Conservation (phyloP, 1,139 yeast genomes). For the Debaryomycetaceae sp. region DNA sequence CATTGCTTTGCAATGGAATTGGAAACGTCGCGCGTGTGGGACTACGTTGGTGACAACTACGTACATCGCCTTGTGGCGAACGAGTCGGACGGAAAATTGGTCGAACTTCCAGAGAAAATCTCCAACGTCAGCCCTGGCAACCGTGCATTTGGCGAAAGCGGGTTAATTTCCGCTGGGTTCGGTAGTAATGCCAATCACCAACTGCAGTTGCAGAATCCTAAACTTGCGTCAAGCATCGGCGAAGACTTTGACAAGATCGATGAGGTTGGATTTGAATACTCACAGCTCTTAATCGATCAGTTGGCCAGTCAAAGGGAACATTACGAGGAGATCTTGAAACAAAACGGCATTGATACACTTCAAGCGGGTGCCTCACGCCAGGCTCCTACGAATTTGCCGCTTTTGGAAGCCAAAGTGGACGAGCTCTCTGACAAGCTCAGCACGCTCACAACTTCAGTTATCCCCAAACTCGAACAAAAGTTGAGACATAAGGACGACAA, state of each 20-base stretch:
- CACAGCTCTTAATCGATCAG: constrained; percentile 73
- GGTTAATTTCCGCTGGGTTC: constrained; percentile 12
- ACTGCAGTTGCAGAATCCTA: constrained; percentile 6
- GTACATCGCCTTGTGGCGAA: constrained; percentile 85
- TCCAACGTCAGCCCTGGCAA: constrained; percentile 10
- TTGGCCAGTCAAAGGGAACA: constrained; percentile 86
- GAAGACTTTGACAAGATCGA: constrained; percentile 33
- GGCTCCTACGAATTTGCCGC: constrained; percentile 17
- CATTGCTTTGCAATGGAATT: constrained; percentile 94
- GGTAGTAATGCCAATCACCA: constrained; percentile 5
- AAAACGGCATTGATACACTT: constrained; percentile 11
- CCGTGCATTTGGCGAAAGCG: too few relatives aligned
- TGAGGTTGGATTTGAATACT: constrained; percentile 70
- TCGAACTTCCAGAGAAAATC: constrained; percentile 53
- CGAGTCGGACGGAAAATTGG: constrained; percentile 80
- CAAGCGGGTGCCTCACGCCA: too few relatives aligned
- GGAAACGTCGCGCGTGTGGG: constrained; percentile 87
- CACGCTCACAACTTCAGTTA: constrained; percentile 20
- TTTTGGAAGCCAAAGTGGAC: constrained; percentile 30
- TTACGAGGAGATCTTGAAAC: constrained; percentile 55
- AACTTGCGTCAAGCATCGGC: constrained; percentile 7
- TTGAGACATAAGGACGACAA: constrained; percentile 29
- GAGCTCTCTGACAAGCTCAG: constrained; percentile 22
- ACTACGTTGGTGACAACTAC: constrained; percentile 86
- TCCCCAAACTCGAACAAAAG: constrained; percentile 33